Evolutionary conservation across 106 monocot species (phyloP).

Genomic region (Dendrobium officinale): DNA sequence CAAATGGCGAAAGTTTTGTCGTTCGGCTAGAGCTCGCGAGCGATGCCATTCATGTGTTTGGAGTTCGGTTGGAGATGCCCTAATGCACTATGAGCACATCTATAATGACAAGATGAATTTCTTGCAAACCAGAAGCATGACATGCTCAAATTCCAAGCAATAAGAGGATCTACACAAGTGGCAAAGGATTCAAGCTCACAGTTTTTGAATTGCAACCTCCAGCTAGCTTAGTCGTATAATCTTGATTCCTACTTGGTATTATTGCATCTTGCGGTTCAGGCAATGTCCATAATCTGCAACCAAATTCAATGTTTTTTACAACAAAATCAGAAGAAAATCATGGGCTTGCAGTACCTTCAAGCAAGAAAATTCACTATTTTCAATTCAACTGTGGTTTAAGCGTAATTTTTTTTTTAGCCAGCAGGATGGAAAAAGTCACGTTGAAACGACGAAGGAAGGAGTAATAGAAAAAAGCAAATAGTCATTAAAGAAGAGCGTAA

Average conservation of each 20-base stretch:
- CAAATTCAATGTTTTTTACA: not conserved
- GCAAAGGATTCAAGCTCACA: conserved; percentile 1
- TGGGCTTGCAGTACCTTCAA: not conserved
- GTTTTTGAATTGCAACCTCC: conserved; percentile 5
- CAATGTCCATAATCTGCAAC: conserved; percentile 3
- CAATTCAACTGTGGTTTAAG: not conserved
- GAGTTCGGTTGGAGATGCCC: no score
- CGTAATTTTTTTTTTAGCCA: not conserved
- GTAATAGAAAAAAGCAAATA: not conserved
- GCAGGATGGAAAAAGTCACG: not conserved
- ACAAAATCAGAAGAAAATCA: not conserved
- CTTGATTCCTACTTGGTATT: not conserved
- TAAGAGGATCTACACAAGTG: not conserved
- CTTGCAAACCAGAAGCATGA: not conserved
- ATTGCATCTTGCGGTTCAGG: not conserved
- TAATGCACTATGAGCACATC: not conserved
- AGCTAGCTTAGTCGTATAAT: not conserved
- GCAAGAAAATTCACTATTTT: not conserved
- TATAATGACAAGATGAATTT: not conserved
- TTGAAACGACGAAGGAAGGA: not conserved
- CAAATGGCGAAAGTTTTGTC: no score
- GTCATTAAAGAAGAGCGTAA: not conserved
- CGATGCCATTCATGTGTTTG: no score
- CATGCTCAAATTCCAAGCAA: not conserved
- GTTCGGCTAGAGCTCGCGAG: no score